A percentile compares a stretch with the other conserved stretches of the same genome.
phyloP scores from a whole-genome alignment of 1,284 basidiomycete species.

The Apiotrichum siamense region DNA sequence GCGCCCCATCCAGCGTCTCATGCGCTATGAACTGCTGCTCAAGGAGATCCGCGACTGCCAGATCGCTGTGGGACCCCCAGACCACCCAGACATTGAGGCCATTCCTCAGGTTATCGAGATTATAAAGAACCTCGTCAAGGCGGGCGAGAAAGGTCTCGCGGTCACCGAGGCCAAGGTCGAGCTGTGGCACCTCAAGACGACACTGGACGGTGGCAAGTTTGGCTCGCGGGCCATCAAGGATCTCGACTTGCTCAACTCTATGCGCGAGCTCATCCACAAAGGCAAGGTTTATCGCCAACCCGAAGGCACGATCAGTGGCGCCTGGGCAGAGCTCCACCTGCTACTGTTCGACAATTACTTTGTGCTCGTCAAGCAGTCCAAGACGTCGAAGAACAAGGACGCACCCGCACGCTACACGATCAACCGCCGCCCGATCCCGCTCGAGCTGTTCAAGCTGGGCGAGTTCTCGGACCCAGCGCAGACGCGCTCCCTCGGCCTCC shows the following conservation, averaged over 20 bases:
- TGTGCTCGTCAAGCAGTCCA: slow-evolving; percentile 76
- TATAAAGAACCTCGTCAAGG: slow-evolving; percentile 74
- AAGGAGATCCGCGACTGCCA: slow-evolving; percentile 62
- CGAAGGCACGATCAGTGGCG: slow-evolving; percentile 72
- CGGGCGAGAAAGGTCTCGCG: slow-evolving; percentile 73
- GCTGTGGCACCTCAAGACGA: slow-evolving; percentile 72
- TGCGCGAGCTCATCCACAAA: slow-evolving; percentile 71
- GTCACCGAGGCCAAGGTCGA: slow-evolving; percentile 80
- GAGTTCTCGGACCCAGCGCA: slow-evolving; percentile 59
- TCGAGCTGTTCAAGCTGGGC: slow-evolving; percentile 74
- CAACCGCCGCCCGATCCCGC: slow-evolving; percentile 78
- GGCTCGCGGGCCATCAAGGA: slow-evolving; percentile 72
- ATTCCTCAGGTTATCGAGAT: slow-evolving; percentile 79
- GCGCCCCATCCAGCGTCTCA: slow-evolving; percentile 77
- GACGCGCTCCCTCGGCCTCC: slow-evolving; percentile 27
- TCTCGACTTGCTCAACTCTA: slow-evolving; percentile 77
- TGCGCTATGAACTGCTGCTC: slow-evolving; percentile 82
- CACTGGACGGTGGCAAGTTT: slow-evolving; percentile 57
- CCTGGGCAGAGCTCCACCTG: slow-evolving; percentile 79
- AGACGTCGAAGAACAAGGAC: slow-evolving; percentile 68
- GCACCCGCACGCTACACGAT: slow-evolving; percentile 45
- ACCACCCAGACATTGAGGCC: slow-evolving; percentile 69
- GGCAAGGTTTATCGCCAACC: slow-evolving; percentile 76
- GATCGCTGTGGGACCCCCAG: slow-evolving; percentile 55
- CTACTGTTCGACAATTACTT: slow-evolving; percentile 90